Conservation (phyloP, 108 stramenopile genomes). For the Nitzschia sp. region DNA sequence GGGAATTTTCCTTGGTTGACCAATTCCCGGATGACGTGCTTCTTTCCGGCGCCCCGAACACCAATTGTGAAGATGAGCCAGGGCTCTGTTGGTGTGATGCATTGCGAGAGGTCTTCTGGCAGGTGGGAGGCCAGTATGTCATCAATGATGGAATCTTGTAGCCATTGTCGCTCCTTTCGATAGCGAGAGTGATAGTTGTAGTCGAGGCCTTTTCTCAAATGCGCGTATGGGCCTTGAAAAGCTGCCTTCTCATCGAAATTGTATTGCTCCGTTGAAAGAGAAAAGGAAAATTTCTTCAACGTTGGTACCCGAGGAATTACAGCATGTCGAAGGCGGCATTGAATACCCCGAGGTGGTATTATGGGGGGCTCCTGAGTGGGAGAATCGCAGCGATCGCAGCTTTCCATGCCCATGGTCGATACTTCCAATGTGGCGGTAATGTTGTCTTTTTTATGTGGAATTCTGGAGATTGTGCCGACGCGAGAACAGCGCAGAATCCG, state of each 20-base stretch:
- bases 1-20: constrained; percentile 57
- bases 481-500: too few relatives aligned
- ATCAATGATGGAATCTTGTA: constrained; percentile 83
- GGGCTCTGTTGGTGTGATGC: constrained; percentile 69
- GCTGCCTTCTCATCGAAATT: constrained; percentile 21
- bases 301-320: too few relatives aligned
- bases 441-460: too few relatives aligned
- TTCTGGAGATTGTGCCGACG: too few relatives aligned
- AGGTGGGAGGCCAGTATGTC: constrained; percentile 37
- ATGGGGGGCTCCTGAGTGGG: too few relatives aligned
- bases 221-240: constrained; percentile 62
- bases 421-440: too few relatives aligned
- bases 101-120: constrained; percentile 2
- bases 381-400: too few relatives aligned
- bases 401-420: too few relatives aligned
- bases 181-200: constrained; percentile 42
- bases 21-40: constrained; percentile 63
- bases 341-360: too few relatives aligned
- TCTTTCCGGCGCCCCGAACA: constrained; percentile 82
- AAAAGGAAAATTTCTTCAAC: constrained; percentile 20
- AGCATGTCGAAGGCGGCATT: too few relatives aligned
- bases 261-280: constrained; percentile 36
- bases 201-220: constrained; percentile 61
- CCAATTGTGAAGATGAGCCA: constrained; percentile 86
- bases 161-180: constrained; percentile 72